phyloP scores from a whole-genome alignment of 345 rosid species.

The Pistacia atlantica region DNA sequence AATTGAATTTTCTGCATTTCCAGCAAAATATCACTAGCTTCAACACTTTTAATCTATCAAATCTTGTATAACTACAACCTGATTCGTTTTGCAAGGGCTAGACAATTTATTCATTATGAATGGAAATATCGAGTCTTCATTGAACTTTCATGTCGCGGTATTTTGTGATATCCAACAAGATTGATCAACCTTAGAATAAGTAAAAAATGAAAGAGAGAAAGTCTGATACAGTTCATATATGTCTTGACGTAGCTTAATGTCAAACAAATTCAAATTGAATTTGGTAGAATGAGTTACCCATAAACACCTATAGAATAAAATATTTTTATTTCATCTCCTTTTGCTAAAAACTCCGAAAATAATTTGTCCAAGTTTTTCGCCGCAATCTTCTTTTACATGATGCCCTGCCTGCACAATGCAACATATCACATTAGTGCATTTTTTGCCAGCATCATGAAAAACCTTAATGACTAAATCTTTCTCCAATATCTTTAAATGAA shows the following conservation, averaged over 20 bases:
- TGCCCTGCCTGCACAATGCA: conserved; percentile 77
- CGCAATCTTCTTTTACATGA: conserved; percentile 89
- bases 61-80: too few species aligned
- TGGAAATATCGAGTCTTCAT: too few species aligned
- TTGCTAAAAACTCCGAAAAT: conserved; percentile 60
- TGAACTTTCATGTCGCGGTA: too few species aligned
- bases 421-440: background rate
- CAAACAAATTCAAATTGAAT: background rate
- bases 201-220: too few species aligned
- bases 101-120: too few species aligned
- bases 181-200: too few species aligned
- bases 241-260: background rate
- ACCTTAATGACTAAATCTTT: background rate
- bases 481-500: conserved; percentile 1
- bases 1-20: too few species aligned
- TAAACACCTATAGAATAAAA: background rate
- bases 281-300: background rate
- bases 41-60: too few species aligned
- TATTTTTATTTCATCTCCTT: conserved; percentile 27
- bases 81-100: too few species aligned
- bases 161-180: too few species aligned
- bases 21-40: too few species aligned
- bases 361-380: conserved; percentile 81
- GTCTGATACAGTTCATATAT: too few species aligned
- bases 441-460: background rate